Evolutionary conservation across 305 asterid genomes (phyloP), one percentile per base, ranked within the genome.

Genomic region (Solanum hybrid): DNA sequence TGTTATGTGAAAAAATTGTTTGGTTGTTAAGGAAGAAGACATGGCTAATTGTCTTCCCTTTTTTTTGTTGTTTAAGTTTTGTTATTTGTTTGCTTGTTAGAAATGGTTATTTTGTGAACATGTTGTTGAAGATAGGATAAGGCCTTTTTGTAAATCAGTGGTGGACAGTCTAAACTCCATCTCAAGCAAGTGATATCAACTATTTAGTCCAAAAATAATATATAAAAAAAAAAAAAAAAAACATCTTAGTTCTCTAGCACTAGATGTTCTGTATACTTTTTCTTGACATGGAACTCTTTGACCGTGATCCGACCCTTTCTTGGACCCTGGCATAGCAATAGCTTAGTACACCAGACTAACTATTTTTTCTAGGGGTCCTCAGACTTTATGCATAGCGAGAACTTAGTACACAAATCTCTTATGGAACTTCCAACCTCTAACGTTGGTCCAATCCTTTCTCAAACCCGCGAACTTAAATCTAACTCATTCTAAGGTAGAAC

Each of bases 1-100:
- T 22, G 91, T 72, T 89, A 1, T 78, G 92, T 86, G 91, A 35
- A 87, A 89, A 37, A 85, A 73, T 35, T 72, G 89, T 66, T 40
- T 87, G 45, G 89, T 71, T 73, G 75, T 51, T 13, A 73, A 22
- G 89, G 89, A 87, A 19, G 85, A 73, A 87, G 85, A 73, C 89
- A 87, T 87, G 77, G 77, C 76, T 56, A 85, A 19, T 84, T 84
- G 31, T 14, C 71, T 40, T 40, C 69, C 26, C 13, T 36, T 73
- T 24, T 24, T 32, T 19, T 35, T 35, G 3, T 32, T 78, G 22
- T 78, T 78, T 78, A 2, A 36, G 86, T 37, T 79, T 79, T 79
- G 60, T 79, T 37, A 12, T 45, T 13, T 29, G 31, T 51, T 31
- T 27, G 78, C 85, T 45, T 40, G 71, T 87, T 69, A n/a, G 32